Evolutionary conservation across 2,329 filamentous ascomycete genomes (phyloP).

Genomic region (Thelonectria discophora): DNA sequence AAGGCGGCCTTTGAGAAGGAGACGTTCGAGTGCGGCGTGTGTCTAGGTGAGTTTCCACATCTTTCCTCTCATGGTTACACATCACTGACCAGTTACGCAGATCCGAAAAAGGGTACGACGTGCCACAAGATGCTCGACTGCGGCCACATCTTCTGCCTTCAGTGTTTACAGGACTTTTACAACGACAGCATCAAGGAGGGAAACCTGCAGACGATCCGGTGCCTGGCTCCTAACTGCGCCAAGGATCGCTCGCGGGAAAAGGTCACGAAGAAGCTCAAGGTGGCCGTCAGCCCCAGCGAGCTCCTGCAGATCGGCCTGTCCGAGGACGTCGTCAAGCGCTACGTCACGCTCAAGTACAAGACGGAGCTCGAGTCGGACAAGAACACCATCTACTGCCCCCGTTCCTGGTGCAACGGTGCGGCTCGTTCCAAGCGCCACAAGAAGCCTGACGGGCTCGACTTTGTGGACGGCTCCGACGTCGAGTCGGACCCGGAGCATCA

Average conservation of each 20-base stretch:
- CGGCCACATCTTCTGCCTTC: constrained; percentile 87
- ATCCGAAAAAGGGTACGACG: constrained; percentile 85
- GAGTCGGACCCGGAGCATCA: constrained; percentile 59
- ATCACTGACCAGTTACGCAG: constrained; percentile 49
- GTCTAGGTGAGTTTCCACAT: constrained; percentile 62
- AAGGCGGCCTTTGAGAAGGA: constrained; percentile 80
- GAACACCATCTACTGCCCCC: constrained; percentile 90
- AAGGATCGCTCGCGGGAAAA: constrained; percentile 61
- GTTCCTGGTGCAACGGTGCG: constrained; percentile 90
- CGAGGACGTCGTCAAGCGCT: constrained; percentile 80
- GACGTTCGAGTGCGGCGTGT: constrained; percentile 89
- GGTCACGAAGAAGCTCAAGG: constrained; percentile 65
- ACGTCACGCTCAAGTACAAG: constrained; percentile 91
- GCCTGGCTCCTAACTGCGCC: constrained; percentile 81
- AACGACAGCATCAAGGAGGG: constrained; percentile 87
- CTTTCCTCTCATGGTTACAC: constrained; percentile 24
- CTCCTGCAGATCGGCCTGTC: constrained; percentile 79
- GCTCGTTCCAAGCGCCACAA: constrained; percentile 79
- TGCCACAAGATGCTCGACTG: constrained; percentile 88
- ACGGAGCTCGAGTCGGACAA: constrained; percentile 91
- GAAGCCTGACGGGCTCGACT: constrained; percentile 73
- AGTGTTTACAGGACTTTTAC: constrained; percentile 92
- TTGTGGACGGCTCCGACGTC: constrained; percentile 64
- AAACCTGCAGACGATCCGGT: constrained; percentile 80
- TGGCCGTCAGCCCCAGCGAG: constrained; percentile 81